Evolutionary conservation across 1,139 yeast genomes (phyloP).

Genomic region (Hemisphaericaspora xylanilytica): DNA sequence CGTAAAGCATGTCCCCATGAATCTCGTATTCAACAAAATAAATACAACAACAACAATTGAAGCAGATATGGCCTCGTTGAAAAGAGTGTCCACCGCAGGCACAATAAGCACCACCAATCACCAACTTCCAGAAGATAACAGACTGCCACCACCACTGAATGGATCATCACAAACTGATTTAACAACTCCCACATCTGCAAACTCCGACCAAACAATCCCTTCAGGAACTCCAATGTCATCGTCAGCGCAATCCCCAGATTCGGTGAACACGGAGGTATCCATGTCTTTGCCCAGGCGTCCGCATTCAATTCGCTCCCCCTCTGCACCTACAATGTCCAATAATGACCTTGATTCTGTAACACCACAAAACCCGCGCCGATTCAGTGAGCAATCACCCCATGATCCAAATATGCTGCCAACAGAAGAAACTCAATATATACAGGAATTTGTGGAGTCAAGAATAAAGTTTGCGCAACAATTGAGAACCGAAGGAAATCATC

Average conservation of each 20-base stretch:
- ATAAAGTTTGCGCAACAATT: constrained; percentile 53
- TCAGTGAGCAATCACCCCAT: constrained; percentile 4
- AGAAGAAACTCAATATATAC: neutral
- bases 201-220: neutral
- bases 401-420: neutral
- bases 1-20: constrained; percentile 26
- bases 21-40: constrained; percentile 22
- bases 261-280: neutral
- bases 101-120: neutral
- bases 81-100: constrained; percentile 7
- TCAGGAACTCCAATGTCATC: neutral
- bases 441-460: constrained; percentile 35
- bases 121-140: neutral
- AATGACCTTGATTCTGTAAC: neutral
- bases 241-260: neutral
- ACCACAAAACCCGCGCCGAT: constrained; percentile 1
- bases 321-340: constrained; percentile 13
- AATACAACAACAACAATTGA: constrained; percentile 29
- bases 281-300: neutral
- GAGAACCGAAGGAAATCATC: constrained; percentile 56
- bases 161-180: neutral
- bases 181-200: constrained; percentile 4
- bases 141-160: neutral
- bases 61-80: constrained; percentile 23
- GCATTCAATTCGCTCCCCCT: constrained; percentile 14